These are phyloP conservation scores for Aspergillus steynii DNA, from an alignment of 495 filamentous ascomycete species.

Conservation along the genomic window DNA sequence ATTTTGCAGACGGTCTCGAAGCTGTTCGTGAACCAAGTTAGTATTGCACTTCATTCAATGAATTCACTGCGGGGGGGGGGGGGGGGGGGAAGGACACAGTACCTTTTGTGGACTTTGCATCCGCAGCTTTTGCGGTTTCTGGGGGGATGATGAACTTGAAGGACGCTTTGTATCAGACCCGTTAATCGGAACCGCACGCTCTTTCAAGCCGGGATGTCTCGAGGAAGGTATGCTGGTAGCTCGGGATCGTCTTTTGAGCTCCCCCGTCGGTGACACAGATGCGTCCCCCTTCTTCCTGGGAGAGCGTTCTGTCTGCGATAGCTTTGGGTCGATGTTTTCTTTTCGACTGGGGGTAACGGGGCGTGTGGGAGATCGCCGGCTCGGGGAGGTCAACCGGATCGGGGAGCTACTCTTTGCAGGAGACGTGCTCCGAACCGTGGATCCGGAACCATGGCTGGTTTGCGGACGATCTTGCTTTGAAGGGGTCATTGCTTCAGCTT, in stretches of 20 bases:
- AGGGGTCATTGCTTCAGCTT: slow-evolving; percentile 33
- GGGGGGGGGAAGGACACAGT: background rate
- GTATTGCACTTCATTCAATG: background rate
- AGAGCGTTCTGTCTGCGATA: slow-evolving; percentile 33
- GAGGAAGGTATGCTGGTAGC: slow-evolving; percentile 54
- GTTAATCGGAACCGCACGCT: slow-evolving; percentile 50
- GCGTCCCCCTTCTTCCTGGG: slow-evolving; percentile 39
- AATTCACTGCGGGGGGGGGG: background rate
- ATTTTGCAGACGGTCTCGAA: slow-evolving; percentile 81
- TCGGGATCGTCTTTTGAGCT: slow-evolving; percentile 49
- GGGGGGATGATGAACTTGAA: slow-evolving; percentile 35
- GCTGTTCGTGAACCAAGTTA: slow-evolving; percentile 29
- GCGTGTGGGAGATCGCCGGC: slow-evolving; percentile 40
- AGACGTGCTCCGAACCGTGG: slow-evolving; percentile 33
- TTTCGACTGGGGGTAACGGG: slow-evolving; percentile 54
- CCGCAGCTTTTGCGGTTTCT: slow-evolving; percentile 65
- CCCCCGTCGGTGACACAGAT: slow-evolving; percentile 42
- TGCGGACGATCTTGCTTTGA: slow-evolving; percentile 34
- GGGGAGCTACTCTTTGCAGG: slow-evolving; percentile 35
- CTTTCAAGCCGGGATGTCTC: slow-evolving; percentile 48
- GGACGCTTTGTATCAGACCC: slow-evolving; percentile 35
- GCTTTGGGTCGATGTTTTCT: slow-evolving; percentile 52
- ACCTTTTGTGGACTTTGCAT: slow-evolving; percentile 88
- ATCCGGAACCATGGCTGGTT: slow-evolving; percentile 34
- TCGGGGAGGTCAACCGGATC: slow-evolving; percentile 33